A percentile compares a stretch with the other conserved stretches of the same genome.
Conservation (phyloP, 768 basidiomycete species). For the Russula foetens region DNA sequence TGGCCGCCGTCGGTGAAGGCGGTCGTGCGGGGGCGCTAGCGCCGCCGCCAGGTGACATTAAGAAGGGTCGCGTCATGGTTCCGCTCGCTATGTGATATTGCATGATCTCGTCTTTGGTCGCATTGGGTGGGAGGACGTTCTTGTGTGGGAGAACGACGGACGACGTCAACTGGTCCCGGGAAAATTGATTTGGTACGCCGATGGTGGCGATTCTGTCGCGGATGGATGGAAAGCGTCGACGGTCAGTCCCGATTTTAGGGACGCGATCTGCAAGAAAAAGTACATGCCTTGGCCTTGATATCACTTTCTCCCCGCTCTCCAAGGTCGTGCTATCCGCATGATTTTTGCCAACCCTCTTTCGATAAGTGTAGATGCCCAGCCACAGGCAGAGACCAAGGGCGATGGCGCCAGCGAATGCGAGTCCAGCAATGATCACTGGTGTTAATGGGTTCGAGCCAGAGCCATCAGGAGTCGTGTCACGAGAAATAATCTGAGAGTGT, state of each 20-base stretch:
- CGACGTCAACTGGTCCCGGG: conserved; percentile 35
- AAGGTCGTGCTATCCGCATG: conserved; percentile 40
- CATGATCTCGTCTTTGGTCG: conserved; percentile 35
- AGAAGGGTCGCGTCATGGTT: conserved; percentile 35
- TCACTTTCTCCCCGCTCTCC: conserved; percentile 24
- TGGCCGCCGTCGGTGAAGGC: not conserved
- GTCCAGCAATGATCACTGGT: conserved; percentile 41
- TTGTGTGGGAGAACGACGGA: conserved; percentile 48
- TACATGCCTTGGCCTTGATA: not conserved
- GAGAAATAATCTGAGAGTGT: not conserved
- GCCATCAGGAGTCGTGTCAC: not conserved
- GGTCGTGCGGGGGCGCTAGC: conserved; percentile 7
- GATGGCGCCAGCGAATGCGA: conserved; percentile 39
- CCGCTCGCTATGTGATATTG: conserved; percentile 37
- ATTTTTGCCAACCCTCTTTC: conserved; percentile 30
- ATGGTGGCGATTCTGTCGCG: not conserved
- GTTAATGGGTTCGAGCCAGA: not conserved
- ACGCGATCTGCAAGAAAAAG: too few relatives aligned
- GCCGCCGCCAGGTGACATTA: conserved; percentile 31
- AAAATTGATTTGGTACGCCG: conserved; percentile 27
- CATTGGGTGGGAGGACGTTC: conserved; percentile 32
- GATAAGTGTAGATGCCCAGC: conserved; percentile 35
- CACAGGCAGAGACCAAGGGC: conserved; percentile 34
- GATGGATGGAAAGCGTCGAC: not conserved
- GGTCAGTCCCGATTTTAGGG: not conserved